Base-by-base conservation (phyloP, 225 moss, liverwort and hornwort genomes). In the Straminergon stramineum region DNA sequence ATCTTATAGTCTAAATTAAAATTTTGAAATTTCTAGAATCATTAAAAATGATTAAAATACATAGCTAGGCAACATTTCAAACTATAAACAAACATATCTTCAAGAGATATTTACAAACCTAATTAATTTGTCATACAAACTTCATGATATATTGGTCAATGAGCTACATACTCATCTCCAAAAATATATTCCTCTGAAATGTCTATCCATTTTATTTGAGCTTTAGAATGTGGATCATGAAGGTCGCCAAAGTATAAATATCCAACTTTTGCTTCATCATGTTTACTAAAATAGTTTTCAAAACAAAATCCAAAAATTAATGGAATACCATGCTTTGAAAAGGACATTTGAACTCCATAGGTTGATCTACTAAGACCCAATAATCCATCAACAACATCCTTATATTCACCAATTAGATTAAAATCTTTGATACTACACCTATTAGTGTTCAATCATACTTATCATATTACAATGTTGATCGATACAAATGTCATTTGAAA, bases 201-300 rank as follows among this genome's bases (percentile, higher is more conserved):
- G 22, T 89, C 28, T 68, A 84, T 57, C 87, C 91, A 92, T 48
- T 80, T 84, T 9, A 91, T 48, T 84, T 81, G 61, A 81, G 53
- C 55, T 84, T 62, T 55, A 43, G n/a, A 61, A 76, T 80, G 34
- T 15, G 35, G 9, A 62, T 55, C 27, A 64, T 61, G 19, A 85
- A 88, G 53, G 45, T 91, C 89, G 39, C 92, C 92, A 81, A 92
- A 92, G 22, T 60, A 89, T 28, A 92, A n/a, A n/a, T 84, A 92
- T 84, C 91, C 89, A 68, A 92, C 84, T 87, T 81, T 55, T 37
- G 68, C 81, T 31, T 92, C 91, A 22, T 90, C 63, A 17, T 80
- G 28, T 34, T 58, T 62, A 17, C 9, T n/a, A 18, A 91, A 62
- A 81, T 89, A 87, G 2, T 91, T 87, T 53, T 84, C 53, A 69